These are phyloP conservation scores for Nemania abortiva DNA, from an alignment of 2,329 filamentous ascomycete species.

Conservation along the genomic window DNA sequence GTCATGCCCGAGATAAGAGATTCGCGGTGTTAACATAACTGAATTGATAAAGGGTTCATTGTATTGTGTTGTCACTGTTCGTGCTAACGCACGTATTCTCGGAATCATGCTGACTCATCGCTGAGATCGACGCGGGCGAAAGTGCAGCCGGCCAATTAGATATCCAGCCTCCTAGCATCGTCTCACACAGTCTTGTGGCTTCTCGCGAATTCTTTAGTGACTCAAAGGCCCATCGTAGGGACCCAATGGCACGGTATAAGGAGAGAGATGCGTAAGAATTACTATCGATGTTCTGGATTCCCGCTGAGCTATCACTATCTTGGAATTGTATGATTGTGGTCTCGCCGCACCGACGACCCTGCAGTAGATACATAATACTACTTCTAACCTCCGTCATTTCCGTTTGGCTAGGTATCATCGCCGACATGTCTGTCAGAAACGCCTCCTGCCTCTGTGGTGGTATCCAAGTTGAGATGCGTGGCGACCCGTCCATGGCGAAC, in stretches of 20 bases:
- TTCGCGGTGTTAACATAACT: not conserved
- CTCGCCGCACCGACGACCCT: not conserved
- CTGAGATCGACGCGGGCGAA: not conserved
- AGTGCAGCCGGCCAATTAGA: slow-evolving; percentile 12
- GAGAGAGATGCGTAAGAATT: not conserved
- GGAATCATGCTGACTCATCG: not conserved
- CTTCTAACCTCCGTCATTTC: not conserved
- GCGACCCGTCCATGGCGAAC: slow-evolving; percentile 38
- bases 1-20: not conserved
- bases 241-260: not conserved
- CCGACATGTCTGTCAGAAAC: slow-evolving; percentile 35
- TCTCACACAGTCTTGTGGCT: not conserved
- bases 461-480: slow-evolving; percentile 40
- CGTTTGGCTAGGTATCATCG: not conserved
- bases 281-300: not conserved
- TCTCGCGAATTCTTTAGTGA: not conserved
- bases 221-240: not conserved
- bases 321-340: not conserved
- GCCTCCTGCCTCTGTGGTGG: slow-evolving; percentile 48
- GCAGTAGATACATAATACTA: not conserved
- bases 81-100: no score
- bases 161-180: not conserved
- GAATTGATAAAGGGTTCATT: not conserved
- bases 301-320: not conserved
- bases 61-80: no score